phyloP scores from a whole-genome alignment of 2,329 filamentous ascomycete genomes.

The Epichloe hybrida region DNA sequence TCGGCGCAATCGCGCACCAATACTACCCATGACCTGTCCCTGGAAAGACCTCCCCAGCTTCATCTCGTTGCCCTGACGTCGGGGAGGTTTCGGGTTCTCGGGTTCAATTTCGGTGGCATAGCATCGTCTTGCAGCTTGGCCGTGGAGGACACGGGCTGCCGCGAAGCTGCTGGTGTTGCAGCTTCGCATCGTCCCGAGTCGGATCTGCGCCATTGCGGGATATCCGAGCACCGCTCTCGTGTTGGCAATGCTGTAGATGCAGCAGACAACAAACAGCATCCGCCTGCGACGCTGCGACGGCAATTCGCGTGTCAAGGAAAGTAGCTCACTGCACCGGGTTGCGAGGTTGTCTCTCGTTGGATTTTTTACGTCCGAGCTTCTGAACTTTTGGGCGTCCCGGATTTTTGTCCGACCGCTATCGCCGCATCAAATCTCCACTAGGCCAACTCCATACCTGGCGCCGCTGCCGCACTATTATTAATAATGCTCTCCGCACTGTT shows the following conservation, averaged over 20 bases:
- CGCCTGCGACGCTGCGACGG: conserved; percentile 1
- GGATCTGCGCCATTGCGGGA: conserved; percentile 19
- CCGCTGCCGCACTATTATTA: neutral
- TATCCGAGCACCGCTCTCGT: conserved; percentile 2
- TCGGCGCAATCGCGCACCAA: conserved; percentile 38
- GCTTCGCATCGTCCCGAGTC: conserved; percentile 16
- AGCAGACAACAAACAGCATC: neutral
- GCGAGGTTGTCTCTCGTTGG: neutral
- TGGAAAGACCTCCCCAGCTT: conserved; percentile 33
- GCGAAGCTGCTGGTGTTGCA: conserved; percentile 7
- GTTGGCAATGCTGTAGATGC: neutral
- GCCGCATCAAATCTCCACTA: neutral
- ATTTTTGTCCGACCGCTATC: conserved; percentile 3
- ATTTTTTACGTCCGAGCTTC: neutral
- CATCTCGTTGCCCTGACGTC: conserved; percentile 22
- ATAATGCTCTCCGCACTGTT: neutral
- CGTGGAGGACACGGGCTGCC: conserved; percentile 9
- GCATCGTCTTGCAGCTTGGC: conserved; percentile 12
- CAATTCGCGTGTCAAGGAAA: neutral
- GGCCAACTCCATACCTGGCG: no score
- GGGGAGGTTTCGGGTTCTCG: conserved; percentile 17
- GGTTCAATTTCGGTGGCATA: conserved; percentile 25
- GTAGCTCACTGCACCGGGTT: neutral
- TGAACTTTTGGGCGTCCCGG: neutral
- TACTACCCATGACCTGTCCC: conserved; percentile 47